Evolutionary conservation across 768 basidiomycete genomes (phyloP), one percentile per base, ranked within the genome.

Genomic region (Candolleomyces aberdarensis): DNA sequence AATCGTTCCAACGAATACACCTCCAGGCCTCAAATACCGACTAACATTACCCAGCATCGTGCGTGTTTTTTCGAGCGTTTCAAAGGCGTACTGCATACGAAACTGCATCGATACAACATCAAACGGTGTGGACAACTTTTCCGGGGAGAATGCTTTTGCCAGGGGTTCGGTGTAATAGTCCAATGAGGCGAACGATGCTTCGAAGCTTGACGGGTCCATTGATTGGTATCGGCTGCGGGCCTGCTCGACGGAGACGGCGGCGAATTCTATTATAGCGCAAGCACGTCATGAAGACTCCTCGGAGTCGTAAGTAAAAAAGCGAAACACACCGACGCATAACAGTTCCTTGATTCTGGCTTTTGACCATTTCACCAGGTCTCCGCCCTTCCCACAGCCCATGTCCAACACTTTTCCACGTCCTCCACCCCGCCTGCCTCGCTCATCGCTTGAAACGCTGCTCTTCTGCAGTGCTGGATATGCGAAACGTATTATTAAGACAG

Each of bases 31-130:
- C 49, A 99, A 78, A 80, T 89, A 88, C 50, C 82, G 75, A 59
- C 86, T 84, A 32, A 95, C 96, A 71, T 99, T 99, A 41, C 86
- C 83, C 36, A 99, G 85, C 97, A 99, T 97, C 71, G 86, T 89
- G 36, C 92, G 83, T 26, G 87, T 91, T 70, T 97, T 97, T 61
- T 83, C 78, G 32, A 86, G 83, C 17, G 83, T 89, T 73, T 98
- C 95, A 71, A 99, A 98, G 8, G 97, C 97, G 70, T 99, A 98
- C 72, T 99, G 97, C 92, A 99, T 98, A 74, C 97, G 98, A 72
- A 99, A 99, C 71, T 99, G 97, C 94, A 98, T 93, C 2, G 94
- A 92, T 5, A 98, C 94, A 59, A 94, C 92, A 69, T 98, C 97
- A 69, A 97, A 97, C 5, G 88, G 88, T 32, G 82, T 80, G 0